These are phyloP conservation scores for Trebouxiophyceae sp. DNA, from an alignment of 163 green algal genomes.

Conservation along the genomic window DNA sequence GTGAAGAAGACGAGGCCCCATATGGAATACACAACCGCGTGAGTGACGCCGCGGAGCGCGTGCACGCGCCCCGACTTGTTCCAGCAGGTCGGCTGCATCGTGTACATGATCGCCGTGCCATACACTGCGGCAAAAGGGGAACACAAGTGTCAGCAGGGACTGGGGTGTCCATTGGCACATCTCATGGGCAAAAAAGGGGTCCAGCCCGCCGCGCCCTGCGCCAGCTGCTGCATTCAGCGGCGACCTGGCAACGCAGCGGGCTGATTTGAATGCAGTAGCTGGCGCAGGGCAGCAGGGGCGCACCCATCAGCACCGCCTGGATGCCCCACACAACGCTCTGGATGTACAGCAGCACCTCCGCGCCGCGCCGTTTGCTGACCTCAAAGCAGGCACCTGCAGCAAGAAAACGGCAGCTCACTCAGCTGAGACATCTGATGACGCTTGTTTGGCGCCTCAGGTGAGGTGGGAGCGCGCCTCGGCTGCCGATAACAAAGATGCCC, in stretches of 20 bases:
- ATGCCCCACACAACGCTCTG: slow-evolving; percentile 11
- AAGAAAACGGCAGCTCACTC: no score
- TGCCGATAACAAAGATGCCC: no score
- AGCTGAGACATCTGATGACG: no score
- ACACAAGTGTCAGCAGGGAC: background rate
- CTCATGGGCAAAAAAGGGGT: no score
- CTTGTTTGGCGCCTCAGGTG: no score
- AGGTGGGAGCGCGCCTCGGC: no score
- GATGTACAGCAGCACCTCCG: slow-evolving; percentile 10
- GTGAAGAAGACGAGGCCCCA: slow-evolving; percentile 20
- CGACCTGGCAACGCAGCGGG: no score
- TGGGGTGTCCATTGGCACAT: no score
- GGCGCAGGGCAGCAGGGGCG: background rate
- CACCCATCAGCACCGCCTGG: slow-evolving; percentile 10
- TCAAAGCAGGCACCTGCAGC: slow-evolving; percentile 18
- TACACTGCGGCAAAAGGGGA: slow-evolving; percentile 9
- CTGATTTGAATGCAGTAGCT: no score
- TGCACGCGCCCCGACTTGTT: background rate
- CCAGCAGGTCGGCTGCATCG: slow-evolving; percentile 5
- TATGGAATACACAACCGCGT: slow-evolving; percentile 27
- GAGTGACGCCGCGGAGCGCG: background rate
- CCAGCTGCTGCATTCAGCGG: no score
- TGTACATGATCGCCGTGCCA: slow-evolving; percentile 11
- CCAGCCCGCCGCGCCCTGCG: no score
- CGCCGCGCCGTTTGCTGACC: slow-evolving; percentile 1